phyloP scores from a whole-genome alignment of 108 stramenopile genomes.

The Fragilariopsis cylindrus region DNA sequence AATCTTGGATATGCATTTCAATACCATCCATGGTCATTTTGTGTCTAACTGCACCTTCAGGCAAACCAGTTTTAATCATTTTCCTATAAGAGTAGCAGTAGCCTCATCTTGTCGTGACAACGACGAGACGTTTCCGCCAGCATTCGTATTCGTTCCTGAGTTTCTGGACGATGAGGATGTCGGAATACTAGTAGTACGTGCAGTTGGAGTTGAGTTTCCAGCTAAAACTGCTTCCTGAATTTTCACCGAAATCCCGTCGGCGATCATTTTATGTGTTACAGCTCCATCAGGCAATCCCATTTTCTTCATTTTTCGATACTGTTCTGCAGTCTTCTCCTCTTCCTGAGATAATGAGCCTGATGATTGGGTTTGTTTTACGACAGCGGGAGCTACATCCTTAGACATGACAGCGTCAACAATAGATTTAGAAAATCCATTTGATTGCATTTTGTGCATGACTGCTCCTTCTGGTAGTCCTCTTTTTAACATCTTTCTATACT shows the following conservation, averaged over 20 bases:
- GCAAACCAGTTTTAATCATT: constrained; percentile 34
- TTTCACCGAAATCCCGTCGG: constrained; percentile 20
- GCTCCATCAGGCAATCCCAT: constrained; percentile 29
- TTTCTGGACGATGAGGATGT: neutral
- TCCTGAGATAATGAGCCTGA: neutral
- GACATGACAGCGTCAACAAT: neutral
- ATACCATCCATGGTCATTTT: constrained; percentile 26
- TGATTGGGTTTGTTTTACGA: neutral
- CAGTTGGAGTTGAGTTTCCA: neutral
- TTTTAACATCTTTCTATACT: constrained; percentile 27
- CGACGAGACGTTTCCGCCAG: constrained; percentile 1
- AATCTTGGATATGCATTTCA: constrained; percentile 10
- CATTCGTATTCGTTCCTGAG: neutral
- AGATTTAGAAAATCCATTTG: no score
- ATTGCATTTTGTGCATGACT: neutral
- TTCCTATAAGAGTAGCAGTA: constrained; percentile 33
- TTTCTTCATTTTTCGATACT: constrained; percentile 29
- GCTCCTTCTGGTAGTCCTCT: constrained; percentile 35
- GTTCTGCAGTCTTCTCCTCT: neutral
- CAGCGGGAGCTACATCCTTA: neutral
- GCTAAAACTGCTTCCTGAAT: constrained; percentile 23
- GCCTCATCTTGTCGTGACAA: constrained; percentile 30
- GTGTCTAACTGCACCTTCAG: constrained; percentile 28
- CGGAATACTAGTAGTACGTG: neutral
- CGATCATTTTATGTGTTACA: constrained; percentile 21